Percentiles rank a stretch among this genome's conserved stretches.
These are phyloP conservation scores for Ceratobasidium sp. DNA, from an alignment of 1,284 basidiomycete species.

Conservation along the genomic window DNA sequence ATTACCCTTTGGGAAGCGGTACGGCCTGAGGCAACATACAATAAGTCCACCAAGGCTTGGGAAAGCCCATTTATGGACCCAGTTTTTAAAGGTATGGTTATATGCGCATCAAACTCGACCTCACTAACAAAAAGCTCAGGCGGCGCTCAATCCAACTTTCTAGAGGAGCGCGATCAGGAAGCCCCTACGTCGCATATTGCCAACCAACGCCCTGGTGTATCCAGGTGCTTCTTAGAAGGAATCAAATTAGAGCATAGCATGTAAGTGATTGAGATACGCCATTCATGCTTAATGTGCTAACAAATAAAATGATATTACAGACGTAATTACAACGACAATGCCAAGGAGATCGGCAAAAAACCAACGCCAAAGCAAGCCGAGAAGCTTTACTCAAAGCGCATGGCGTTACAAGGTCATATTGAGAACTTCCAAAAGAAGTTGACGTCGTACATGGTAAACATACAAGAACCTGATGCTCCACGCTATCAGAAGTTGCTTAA, in stretches of 20 bases:
- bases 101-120: too few relatives aligned
- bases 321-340: not conserved
- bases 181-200: not conserved
- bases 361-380: not conserved
- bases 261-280: not conserved
- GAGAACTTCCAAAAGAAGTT: not conserved
- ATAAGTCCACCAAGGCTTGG: too few relatives aligned
- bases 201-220: not conserved
- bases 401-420: not conserved
- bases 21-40: too few relatives aligned
- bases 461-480: not conserved
- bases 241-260: constrained; percentile 20
- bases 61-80: too few relatives aligned
- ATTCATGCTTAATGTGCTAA: too few relatives aligned
- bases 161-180: not conserved
- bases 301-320: not conserved
- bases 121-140: too few relatives aligned
- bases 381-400: not conserved
- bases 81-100: too few relatives aligned
- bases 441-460: not conserved
- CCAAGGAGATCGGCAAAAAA: constrained; percentile 4
- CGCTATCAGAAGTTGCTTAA: not conserved
- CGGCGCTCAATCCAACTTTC: not conserved
- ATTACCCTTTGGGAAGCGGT: not conserved
- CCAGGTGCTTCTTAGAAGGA: not conserved